A percentile compares a stretch with the other conserved stretches of the same genome.
Evolutionary conservation across 2,329 filamentous ascomycete species (phyloP).

Genomic region (Scleromitrula shiraiana): DNA sequence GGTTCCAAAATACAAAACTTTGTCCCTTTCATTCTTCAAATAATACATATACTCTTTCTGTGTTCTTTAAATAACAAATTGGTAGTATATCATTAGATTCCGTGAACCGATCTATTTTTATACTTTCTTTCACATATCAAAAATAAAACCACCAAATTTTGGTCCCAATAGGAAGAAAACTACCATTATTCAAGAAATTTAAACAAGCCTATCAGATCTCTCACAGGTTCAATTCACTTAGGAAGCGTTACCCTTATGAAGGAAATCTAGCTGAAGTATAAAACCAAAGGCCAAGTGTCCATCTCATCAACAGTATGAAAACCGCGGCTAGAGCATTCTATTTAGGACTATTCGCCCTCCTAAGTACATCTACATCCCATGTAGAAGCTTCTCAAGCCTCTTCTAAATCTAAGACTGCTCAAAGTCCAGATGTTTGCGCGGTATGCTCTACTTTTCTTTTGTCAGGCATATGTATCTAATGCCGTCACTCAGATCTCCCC

Average conservation of each 20-base stretch:
- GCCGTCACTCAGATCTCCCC: constrained; percentile 64
- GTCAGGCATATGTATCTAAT: constrained; percentile 28
- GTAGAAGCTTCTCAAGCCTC: constrained; percentile 27
- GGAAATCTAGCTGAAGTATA: background rate
- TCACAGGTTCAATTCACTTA: background rate
- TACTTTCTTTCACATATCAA: constrained; percentile 4
- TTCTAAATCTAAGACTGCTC: constrained; percentile 30
- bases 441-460: constrained; percentile 28
- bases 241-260: background rate
- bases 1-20: background rate
- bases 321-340: constrained; percentile 49
- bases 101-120: background rate
- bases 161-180: constrained; percentile 1
- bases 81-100: background rate
- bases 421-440: constrained; percentile 32
- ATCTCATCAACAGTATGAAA: constrained; percentile 36
- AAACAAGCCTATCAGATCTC: background rate
- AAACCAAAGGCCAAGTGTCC: constrained; percentile 15
- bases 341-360: constrained; percentile 52
- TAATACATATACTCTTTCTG: background rate
- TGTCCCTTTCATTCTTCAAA: background rate
- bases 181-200: background rate
- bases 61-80: background rate
- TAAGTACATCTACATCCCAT: constrained; percentile 39
- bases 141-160: background rate